phyloP scores from a whole-genome alignment of 1,139 yeast genomes.

The Diutina mesorugosa region DNA sequence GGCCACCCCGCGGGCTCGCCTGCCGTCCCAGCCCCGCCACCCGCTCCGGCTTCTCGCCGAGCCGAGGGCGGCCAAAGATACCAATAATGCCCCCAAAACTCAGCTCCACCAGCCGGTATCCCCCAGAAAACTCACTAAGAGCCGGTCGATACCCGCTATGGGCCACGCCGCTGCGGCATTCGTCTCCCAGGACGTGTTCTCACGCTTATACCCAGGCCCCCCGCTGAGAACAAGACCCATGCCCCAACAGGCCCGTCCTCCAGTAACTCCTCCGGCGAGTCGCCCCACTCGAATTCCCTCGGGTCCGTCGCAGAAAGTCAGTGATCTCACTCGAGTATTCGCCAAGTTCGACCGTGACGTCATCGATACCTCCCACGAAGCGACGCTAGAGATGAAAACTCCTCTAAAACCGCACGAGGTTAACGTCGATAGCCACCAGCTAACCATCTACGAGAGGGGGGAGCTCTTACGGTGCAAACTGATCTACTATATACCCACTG shows the following conservation, averaged over 20 bases:
- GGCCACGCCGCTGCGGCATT: background rate
- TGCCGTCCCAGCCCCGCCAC: background rate
- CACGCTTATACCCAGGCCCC: background rate
- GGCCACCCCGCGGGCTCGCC: background rate
- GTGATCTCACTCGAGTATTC: background rate
- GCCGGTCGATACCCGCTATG: background rate
- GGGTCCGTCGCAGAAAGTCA: conserved; percentile 2
- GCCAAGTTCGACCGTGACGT: background rate
- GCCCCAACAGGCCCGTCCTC: background rate
- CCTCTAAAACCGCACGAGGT: conserved; percentile 6
- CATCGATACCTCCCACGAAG: background rate
- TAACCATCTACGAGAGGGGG: conserved; percentile 40
- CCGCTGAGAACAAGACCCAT: background rate
- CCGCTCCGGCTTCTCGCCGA: background rate
- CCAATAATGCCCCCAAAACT: background rate
- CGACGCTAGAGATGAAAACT: background rate
- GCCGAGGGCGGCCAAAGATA: background rate
- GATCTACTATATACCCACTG: conserved; percentile 24
- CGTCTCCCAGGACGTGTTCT: background rate
- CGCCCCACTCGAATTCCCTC: conserved; percentile 3
- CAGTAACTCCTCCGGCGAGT: background rate
- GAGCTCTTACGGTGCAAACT: conserved; percentile 31
- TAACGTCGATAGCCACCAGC: conserved; percentile 3
- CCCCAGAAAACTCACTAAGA: background rate
- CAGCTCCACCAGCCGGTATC: background rate